A percentile compares a stretch with the other conserved stretches of the same genome.
Evolutionary conservation across 2,329 filamentous ascomycete species (phyloP).

Genomic region (Metarhizium brunneum): DNA sequence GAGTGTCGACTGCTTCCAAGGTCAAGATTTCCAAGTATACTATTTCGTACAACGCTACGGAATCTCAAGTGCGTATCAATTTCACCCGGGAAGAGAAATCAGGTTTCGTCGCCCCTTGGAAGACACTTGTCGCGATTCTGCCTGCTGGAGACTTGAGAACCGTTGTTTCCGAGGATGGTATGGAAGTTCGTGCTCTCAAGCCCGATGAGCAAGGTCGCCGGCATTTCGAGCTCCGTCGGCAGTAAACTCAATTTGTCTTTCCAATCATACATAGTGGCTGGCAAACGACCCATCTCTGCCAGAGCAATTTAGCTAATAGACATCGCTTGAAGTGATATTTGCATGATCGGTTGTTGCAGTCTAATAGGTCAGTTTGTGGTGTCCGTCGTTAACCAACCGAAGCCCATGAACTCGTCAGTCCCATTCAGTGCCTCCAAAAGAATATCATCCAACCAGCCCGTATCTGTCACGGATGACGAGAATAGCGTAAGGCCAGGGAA

Average conservation of each 20-base stretch:
- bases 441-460: constrained; percentile 14
- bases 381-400: constrained; percentile 7
- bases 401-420: constrained; percentile 13
- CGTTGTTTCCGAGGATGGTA: constrained; percentile 7
- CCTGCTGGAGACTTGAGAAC: constrained; percentile 20
- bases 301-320: not conserved
- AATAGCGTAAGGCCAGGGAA: constrained; percentile 42
- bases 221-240: not conserved
- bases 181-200: constrained; percentile 6
- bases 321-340: too few species aligned
- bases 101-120: constrained; percentile 26
- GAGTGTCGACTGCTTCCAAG: constrained; percentile 20
- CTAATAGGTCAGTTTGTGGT: not conserved
- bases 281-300: not conserved
- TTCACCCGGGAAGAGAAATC: constrained; percentile 21
- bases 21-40: constrained; percentile 24
- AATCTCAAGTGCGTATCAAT: constrained; percentile 14
- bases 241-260: not conserved
- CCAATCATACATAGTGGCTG: not conserved
- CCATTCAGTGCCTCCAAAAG: constrained; percentile 13
- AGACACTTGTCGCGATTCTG: constrained; percentile 20
- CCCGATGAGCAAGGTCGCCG: constrained; percentile 12
- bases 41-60: constrained; percentile 15
- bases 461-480: constrained; percentile 15
- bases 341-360: too few species aligned